Percentiles rank a stretch among this genome's conserved stretches.
Evolutionary conservation across 805 yeast species (phyloP).

Genomic region (Vanderwaltozyma verrucispora): DNA sequence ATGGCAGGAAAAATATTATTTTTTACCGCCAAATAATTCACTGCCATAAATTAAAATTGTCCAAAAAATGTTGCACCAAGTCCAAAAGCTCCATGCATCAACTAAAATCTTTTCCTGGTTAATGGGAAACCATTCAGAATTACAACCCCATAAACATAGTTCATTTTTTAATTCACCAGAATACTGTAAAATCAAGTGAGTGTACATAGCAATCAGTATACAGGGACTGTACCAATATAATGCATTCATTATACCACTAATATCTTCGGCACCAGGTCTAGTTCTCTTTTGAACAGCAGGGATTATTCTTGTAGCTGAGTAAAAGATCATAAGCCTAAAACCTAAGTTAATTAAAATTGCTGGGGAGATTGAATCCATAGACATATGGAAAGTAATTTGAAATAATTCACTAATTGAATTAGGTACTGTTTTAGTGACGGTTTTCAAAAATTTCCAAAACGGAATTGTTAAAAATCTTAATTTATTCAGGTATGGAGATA

Average conservation of each 20-base stretch:
- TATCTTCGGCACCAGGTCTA: constrained; percentile 16
- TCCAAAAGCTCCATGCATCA: constrained; percentile 93
- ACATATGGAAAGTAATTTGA: constrained; percentile 33
- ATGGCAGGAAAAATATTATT: too few relatives aligned
- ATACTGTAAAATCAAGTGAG: constrained; percentile 86
- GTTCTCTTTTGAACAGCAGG: constrained; percentile 51
- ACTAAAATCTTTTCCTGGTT: constrained; percentile 21
- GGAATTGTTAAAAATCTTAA: constrained; percentile 12
- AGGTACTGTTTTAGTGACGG: constrained; percentile 24
- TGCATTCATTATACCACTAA: constrained; percentile 32
- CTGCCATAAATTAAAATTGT: constrained; percentile 70
- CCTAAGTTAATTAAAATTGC: constrained; percentile 74
- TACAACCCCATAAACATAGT: constrained; percentile 46
- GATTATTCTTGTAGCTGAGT: constrained; percentile 87
- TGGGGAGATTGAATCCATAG: constrained; percentile 58
- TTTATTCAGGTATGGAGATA: background rate
- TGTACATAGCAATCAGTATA: constrained; percentile 87
- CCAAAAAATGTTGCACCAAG: constrained; percentile 84
- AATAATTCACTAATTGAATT: constrained; percentile 22
- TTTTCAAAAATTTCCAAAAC: constrained; percentile 21
- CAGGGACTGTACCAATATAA: constrained; percentile 89
- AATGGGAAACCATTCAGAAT: background rate
- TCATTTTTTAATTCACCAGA: constrained; percentile 63
- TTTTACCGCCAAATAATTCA: constrained; percentile 43
- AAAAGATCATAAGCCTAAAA: constrained; percentile 76